These are phyloP conservation scores for Leishmania martiniquensis DNA, from an alignment of 208 protist genomes.

Conservation along the genomic window DNA sequence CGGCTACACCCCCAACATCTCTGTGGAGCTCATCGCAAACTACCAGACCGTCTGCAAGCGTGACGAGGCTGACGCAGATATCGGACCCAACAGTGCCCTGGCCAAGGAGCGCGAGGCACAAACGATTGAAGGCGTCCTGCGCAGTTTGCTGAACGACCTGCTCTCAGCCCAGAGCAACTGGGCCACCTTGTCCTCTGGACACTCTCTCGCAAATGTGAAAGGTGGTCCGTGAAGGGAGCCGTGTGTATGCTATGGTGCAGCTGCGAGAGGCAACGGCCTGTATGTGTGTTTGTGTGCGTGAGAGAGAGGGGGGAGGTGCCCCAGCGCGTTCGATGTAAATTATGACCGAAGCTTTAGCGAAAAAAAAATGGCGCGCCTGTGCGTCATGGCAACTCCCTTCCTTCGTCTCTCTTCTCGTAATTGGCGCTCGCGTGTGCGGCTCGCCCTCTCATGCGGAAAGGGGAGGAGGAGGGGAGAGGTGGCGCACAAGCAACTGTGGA, in stretches of 20 bases:
- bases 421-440: neutral
- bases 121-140: slow-evolving; percentile 70
- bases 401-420: neutral
- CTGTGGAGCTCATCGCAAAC: slow-evolving; percentile 75
- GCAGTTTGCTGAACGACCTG: slow-evolving; percentile 64
- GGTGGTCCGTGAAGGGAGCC: neutral
- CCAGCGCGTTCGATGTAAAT: neutral
- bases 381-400: neutral
- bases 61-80: slow-evolving; percentile 11
- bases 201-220: neutral
- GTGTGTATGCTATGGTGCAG: too few relatives aligned
- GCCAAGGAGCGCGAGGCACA: slow-evolving; percentile 21
- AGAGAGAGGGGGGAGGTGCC: neutral
- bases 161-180: slow-evolving; percentile 56
- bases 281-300: neutral
- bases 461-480: too few relatives aligned
- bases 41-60: slow-evolving; percentile 67
- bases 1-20: slow-evolving; percentile 86
- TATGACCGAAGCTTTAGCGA: neutral
- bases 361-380: neutral
- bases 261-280: too few relatives aligned
- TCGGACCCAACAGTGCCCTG: slow-evolving; percentile 3
- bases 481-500: too few relatives aligned
- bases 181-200: neutral
- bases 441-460: too few relatives aligned